phyloP scores from a whole-genome alignment of 345 rosid species.

The Citrus trifoliata region DNA sequence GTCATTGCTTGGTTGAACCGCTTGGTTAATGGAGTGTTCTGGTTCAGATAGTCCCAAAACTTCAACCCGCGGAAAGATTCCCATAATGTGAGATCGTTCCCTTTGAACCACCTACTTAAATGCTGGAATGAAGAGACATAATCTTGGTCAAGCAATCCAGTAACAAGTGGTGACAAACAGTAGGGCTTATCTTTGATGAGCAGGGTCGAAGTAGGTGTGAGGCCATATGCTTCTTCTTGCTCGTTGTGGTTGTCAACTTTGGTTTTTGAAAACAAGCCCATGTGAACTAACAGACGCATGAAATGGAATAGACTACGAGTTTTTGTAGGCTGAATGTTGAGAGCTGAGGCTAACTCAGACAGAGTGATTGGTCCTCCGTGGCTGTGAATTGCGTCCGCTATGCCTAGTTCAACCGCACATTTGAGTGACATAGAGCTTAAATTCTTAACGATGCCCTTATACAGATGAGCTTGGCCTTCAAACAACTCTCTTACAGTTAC shows the following conservation, averaged over 20 bases:
- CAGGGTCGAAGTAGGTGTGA: slow-evolving; percentile 32
- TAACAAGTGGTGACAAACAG: slow-evolving; percentile 31
- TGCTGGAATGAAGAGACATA: slow-evolving; percentile 27
- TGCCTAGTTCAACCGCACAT: slow-evolving; percentile 43
- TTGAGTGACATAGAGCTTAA: slow-evolving; percentile 45
- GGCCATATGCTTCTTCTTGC: slow-evolving; percentile 24
- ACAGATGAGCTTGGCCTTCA: slow-evolving; percentile 42
- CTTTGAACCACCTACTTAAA: slow-evolving; percentile 29
- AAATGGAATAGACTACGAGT: slow-evolving; percentile 19
- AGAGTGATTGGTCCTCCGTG: slow-evolving; percentile 41
- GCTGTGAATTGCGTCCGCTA: slow-evolving; percentile 39
- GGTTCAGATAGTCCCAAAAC: background rate
- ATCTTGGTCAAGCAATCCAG: slow-evolving; percentile 25
- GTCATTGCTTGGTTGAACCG: slow-evolving; percentile 24
- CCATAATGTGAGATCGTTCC: slow-evolving; percentile 5
- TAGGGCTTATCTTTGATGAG: slow-evolving; percentile 33
- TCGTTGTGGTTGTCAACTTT: background rate
- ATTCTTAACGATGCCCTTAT: slow-evolving; percentile 28
- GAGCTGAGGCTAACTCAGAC: slow-evolving; percentile 31
- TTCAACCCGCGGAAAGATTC: slow-evolving; percentile 3
- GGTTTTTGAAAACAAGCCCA: slow-evolving; percentile 31
- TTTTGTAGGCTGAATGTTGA: slow-evolving; percentile 31
- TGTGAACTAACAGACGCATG: slow-evolving; percentile 42
- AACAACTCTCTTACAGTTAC: slow-evolving; percentile 18
- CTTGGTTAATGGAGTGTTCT: background rate